These are phyloP conservation scores for Sugiyamaella valdiviana DNA, from an alignment of 805 yeast genomes.

Conservation along the genomic window DNA sequence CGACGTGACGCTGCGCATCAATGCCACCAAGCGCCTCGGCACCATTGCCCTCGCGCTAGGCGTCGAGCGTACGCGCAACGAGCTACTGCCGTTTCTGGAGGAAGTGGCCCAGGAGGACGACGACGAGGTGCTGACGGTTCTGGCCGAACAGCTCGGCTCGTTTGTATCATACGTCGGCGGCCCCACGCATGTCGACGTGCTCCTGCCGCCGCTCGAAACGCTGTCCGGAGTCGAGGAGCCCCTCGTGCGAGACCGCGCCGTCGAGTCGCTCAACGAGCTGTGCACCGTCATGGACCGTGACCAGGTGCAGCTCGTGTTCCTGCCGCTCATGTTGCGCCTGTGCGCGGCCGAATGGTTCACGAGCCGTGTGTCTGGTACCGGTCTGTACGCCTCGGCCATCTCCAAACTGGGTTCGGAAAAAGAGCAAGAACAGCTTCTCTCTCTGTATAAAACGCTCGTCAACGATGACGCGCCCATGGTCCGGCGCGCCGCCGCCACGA, in stretches of 20 bases:
- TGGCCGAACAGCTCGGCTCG: constrained; percentile 83
- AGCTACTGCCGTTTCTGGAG: constrained; percentile 82
- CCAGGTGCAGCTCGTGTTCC: constrained; percentile 60
- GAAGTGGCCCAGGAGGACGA: constrained; percentile 75
- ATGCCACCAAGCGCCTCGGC: constrained; percentile 89
- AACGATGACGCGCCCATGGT: constrained; percentile 98
- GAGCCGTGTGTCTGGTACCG: constrained; percentile 84
- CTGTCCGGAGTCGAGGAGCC: constrained; percentile 95
- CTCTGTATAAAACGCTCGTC: constrained; percentile 61
- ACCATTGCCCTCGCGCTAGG: constrained; percentile 95
- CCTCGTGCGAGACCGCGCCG: constrained; percentile 89
- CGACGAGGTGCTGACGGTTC: constrained; percentile 91
- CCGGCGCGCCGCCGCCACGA: constrained; percentile 85
- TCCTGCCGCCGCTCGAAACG: constrained; percentile 65
- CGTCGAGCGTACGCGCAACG: constrained; percentile 83
- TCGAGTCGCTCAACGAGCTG: constrained; percentile 70
- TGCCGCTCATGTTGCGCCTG: constrained; percentile 71
- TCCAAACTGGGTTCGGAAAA: constrained; percentile 28
- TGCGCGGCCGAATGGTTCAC: constrained; percentile 94
- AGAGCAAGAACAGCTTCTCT: constrained; percentile 53
- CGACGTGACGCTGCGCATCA: constrained; percentile 87
- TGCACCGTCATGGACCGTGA: constrained; percentile 40
- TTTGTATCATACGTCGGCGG: constrained; percentile 93
- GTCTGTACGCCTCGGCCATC: constrained; percentile 64
- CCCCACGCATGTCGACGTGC: constrained; percentile 48